Evolutionary conservation across 2,329 filamentous ascomycete genomes (phyloP), one percentile per base, ranked within the genome.

Genomic region (Lasiodiplodia theobromae): DNA sequence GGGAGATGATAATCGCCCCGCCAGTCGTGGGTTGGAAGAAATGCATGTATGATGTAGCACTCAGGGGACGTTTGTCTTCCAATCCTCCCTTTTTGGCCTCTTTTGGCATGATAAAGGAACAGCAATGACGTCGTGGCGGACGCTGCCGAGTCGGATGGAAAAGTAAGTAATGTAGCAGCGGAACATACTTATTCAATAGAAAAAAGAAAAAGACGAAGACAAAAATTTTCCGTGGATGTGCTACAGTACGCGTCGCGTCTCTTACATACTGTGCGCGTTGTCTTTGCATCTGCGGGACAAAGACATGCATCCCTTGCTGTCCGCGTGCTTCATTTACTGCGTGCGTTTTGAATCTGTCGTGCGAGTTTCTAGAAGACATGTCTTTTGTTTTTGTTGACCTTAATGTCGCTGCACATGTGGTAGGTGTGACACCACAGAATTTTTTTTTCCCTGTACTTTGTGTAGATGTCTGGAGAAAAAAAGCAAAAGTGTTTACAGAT

Each of bases 111-210:
- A 51, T 18, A n/a, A 38, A 64, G 44, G 31, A 64, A 52, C 11
- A 23, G 40, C 21, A 64, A 64, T 51, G 21, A 47, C 44, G 44
- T 47, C 25, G 44, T 49, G 60, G 47, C 44, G 60, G 60, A 28
- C 44, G 44, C 40, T 62, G 40, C 23, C 28, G 23, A 44, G 37
- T n/a, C 23, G 18, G 47, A 31, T 28, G 34, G 53, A 25, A 28
- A 49, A 47, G 25, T 62, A 44, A 49, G 60, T 40, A 64, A 64
- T 64, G 58, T 51, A 38, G 60, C 25, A n/a, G 44, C 31, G 25
- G 47, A 16, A 40, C n/a, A 25, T 25, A 58, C 34, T 38, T 38
- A 25, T n/a, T 47, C n/a, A 38, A 47, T 23, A 60, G 25, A 62
- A 49, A 49, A 25, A 23, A 31, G n/a, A 49, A 47, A 52, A 52